phyloP scores from a whole-genome alignment of 208 protist genomes.

The Angomonas ambiguus region DNA sequence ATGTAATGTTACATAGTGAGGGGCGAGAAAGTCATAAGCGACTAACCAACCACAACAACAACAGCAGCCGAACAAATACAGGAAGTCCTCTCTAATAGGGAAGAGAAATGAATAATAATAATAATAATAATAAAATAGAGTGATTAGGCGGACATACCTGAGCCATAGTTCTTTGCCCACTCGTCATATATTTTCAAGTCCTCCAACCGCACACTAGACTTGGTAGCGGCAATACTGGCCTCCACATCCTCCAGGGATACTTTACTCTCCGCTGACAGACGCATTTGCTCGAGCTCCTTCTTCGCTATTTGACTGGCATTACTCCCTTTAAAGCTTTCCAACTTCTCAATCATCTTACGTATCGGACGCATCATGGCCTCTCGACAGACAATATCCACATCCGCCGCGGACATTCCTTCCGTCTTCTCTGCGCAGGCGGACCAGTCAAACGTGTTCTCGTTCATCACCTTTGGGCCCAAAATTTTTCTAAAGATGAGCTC shows the following conservation, averaged over 20 bases:
- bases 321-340: constrained; percentile 33
- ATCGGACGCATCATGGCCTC: constrained; percentile 92
- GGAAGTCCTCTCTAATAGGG: neutral
- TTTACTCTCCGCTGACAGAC: constrained; percentile 13
- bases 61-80: neutral
- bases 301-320: constrained; percentile 20
- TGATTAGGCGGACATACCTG: constrained; percentile 65
- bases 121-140: neutral
- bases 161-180: constrained; percentile 74
- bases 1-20: neutral
- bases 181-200: constrained; percentile 66
- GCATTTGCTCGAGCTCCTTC: constrained; percentile 23
- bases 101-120: constrained; percentile 4
- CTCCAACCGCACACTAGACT: constrained; percentile 60
- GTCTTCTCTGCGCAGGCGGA: constrained; percentile 51
- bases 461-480: constrained; percentile 18
- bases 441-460: constrained; percentile 41
- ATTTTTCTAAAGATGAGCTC: constrained; percentile 63
- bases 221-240: constrained; percentile 71
- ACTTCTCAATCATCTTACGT: constrained; percentile 78
- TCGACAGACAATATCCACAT: constrained; percentile 88
- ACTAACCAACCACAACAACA: neutral
- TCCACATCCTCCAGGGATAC: constrained; percentile 75
- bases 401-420: constrained; percentile 86
- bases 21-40: neutral